Percentiles rank a stretch among this genome's conserved stretches.
Conservation (phyloP, 2,329 filamentous ascomycete genomes). For the Microsporum canis region DNA sequence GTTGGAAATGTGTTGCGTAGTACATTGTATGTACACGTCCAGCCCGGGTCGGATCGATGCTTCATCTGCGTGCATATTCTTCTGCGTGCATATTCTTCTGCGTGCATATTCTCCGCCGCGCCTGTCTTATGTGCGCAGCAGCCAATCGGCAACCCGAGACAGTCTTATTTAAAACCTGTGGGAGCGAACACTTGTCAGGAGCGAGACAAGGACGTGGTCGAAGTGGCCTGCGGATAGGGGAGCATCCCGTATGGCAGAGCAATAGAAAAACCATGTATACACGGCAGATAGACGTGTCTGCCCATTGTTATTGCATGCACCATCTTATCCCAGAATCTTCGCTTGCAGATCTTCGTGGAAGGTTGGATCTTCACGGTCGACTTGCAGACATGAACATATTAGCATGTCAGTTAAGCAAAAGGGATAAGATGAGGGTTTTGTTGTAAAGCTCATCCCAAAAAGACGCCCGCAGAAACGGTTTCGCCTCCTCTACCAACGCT, state of each 20-base stretch:
- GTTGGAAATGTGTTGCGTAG: background rate
- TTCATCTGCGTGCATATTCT: background rate
- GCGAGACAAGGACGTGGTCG: background rate
- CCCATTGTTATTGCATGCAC: background rate
- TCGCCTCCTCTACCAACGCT: background rate
- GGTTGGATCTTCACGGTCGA: background rate
- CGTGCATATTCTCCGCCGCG: background rate
- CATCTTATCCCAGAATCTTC: background rate
- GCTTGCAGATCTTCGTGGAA: background rate
- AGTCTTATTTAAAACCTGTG: background rate
- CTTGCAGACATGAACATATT: background rate
- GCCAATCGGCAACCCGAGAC: background rate
- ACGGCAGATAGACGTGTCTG: background rate
- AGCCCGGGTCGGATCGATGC: background rate
- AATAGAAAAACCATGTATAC: background rate
- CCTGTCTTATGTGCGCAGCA: background rate
- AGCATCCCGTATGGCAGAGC: background rate
- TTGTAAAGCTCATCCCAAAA: no score
- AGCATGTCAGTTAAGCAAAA: background rate
- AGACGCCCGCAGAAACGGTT: background rate
- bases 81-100: background rate
- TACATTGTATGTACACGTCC: background rate
- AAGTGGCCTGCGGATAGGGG: background rate
- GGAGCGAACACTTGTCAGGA: background rate
- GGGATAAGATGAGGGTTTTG: background rate